phyloP scores from a whole-genome alignment of 352 stramenopile species.

The Phytophthora melonis region DNA sequence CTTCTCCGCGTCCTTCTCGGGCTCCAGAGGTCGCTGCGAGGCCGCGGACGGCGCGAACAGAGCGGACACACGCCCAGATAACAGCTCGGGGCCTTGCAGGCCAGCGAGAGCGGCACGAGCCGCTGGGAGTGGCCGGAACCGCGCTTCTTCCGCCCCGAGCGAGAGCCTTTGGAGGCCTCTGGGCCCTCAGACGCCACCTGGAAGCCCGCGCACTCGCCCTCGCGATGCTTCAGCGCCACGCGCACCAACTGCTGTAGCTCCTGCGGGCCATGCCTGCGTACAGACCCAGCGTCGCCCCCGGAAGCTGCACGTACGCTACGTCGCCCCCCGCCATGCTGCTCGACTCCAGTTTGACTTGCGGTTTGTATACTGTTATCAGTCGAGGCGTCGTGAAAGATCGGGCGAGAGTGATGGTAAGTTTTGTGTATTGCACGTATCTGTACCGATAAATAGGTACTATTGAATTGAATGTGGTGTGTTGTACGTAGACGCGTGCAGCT shows the following conservation, averaged over 20 bases:
- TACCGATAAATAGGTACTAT: background rate
- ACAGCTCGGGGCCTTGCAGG: slow-evolving; percentile 56
- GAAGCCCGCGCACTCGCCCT: slow-evolving; percentile 49
- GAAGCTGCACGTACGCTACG: slow-evolving; percentile 43
- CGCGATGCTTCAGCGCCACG: slow-evolving; percentile 33
- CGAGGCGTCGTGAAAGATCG: background rate
- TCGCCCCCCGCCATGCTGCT: slow-evolving; percentile 18
- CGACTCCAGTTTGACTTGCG: slow-evolving; percentile 4
- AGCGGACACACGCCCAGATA: slow-evolving; percentile 42
- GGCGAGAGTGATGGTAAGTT: background rate
- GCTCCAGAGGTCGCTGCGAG: background rate
- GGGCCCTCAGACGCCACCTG: slow-evolving; percentile 22
- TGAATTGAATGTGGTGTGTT: background rate
- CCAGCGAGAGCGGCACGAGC: slow-evolving; percentile 70
- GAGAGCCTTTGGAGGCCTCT: background rate
- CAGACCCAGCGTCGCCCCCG: slow-evolving; percentile 52
- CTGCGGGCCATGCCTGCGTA: slow-evolving; percentile 57
- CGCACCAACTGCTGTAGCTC: slow-evolving; percentile 61
- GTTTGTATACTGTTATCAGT: slow-evolving; percentile 3
- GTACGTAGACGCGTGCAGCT: background rate
- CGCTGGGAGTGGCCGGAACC: slow-evolving; percentile 6
- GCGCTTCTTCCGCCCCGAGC: background rate
- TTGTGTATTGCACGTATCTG: background rate
- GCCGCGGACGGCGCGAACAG: slow-evolving; percentile 9
- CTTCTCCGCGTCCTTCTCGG: background rate